Base-by-base conservation (phyloP, 2,329 filamentous ascomycete species). In the Venturia nashicola region DNA sequence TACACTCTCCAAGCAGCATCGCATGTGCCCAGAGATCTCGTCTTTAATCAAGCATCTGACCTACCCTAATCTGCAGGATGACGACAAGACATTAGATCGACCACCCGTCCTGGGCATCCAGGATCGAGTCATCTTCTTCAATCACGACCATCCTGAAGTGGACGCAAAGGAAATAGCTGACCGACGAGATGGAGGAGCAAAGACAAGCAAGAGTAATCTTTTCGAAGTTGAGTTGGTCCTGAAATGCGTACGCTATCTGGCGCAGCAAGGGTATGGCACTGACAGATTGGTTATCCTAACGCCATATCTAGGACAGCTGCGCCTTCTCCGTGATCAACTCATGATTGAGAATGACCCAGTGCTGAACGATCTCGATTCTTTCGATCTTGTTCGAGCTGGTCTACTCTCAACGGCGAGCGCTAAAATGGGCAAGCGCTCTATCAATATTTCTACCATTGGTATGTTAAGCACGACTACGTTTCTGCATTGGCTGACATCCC, bases 391-490 rank as follows among this genome's bases (percentile, higher is more conserved):
- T 2, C 75, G 77, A 4, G 86, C 86, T 0, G 88, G 88, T 0
- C 67, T 90, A 0, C 64, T 88, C n/a, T 78, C 81, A 0, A 71
- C 79, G 1, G 80, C 82, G 0, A 79, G 77, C 0, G 79, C 82
- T 0, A 79, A 80, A 4, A 71, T 82, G 0, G 71, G 77, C 0
- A 87, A 84, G 66, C 76, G 75, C 0, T 76, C 71, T 0, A 76
- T 91, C 18, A 77, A 80, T 0, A 76, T 91, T 0, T 89, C 88
- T 0, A 90, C 88, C 0, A 87, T 91, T 61, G 86, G 86, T 88
- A 73, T 71, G 81, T 70, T 39, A 32, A 63, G 18, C 20, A 55
- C 23, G 27, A 27, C 23, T 57, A 48, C 34, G 42, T 64, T 51
- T 54, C 46, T 44, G 34, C 14, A 64, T 16, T 44, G 27, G 39